Evolutionary conservation across 257 asterid species (phyloP), one percentile per base, ranked within the genome.

Genomic region (Cinchona pubescens): DNA sequence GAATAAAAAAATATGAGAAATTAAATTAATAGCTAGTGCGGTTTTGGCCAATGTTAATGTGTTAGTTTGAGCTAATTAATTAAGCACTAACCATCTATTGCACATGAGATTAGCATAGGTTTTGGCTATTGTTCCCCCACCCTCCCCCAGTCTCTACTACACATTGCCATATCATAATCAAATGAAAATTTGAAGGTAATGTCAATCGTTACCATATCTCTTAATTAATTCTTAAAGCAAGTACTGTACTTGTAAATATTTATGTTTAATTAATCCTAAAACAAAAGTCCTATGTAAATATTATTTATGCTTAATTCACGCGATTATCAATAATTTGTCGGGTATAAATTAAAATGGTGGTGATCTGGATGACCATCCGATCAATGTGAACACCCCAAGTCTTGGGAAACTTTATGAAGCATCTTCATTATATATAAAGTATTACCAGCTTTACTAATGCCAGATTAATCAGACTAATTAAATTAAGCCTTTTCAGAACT

Each of bases 221-320:
- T 61, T 61, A 61, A 61, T 61, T 61, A 61, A 61, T 61, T 15
- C 4, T 15, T 25, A 61, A 61, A 30, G 67, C 67, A 61, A n/a
- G n/a, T n/a, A 61, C 23, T 29, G 38, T n/a, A 23, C 34, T 12
- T 12, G n/a, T 29, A 61, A 61, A 5, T 32, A 15, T 23, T 58
- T 58, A 8, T 58, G 63, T 34, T 25, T 58, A 58, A 58, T 58
- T 58, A 58, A 10, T 58, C 34, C n/a, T 58, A 35, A 51, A 29
- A 71, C 27, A 16, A 46, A 71, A 71, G 53, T 19, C 29, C 53
- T 21, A 66, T 40, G 51, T 66, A 38, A 66, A 71, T 10, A 38
- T n/a, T 37, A 37, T 12, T 75, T 38, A 40, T 67, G 79, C 73
- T 55, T 67, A 76, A 29, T 76, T 13, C 79, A 76, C 68, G 79